Evolutionary conservation across 495 filamentous ascomycete species (phyloP), one percentile per base, ranked within the genome.

Genomic region (Ascobolus immersus): DNA sequence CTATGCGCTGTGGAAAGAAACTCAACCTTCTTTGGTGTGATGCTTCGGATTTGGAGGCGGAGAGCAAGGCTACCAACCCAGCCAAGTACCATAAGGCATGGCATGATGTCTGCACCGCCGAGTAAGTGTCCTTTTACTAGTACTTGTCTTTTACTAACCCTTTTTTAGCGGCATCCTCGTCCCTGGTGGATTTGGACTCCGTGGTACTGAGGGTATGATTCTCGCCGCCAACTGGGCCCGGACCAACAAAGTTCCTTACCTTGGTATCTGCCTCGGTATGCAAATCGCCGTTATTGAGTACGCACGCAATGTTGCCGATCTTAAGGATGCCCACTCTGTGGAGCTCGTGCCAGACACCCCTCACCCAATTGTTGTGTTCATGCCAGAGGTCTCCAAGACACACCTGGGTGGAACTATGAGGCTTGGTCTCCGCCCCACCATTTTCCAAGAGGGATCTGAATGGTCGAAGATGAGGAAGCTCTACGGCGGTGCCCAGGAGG

Each of bases 221-320:
- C 55, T 64, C 34, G 77, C 73, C 2, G 70, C 73, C 20, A 68
- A 69, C 28, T 91, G 74, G 73, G 80, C 84, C 6, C 72, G 86
- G 22, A 69, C 72, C 29, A 71, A 78, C 39, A 71, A 73, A 25
- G 63, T 60, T 3, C 84, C 84, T 15, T 92, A 73, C 55, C 63
- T 94, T 5, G 84, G 86, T 34, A 74, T 96, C 36, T 96, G 86
- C 52, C 66, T 96, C 11, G 86, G 86, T 23, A 77, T 96, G 70
- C 86, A 96, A 51, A 58, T 92, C 23, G 82, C 86, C 12, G 81
- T 92, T 11, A 75, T 92, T 39, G 84, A 94, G 47, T 77, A 65
- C 39, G 77, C 77, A n/a, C 64, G 74, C 22, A 65, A 80, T 38
- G 55, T 78, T 7, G 71, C 62, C 55, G 65, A 58, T 18, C 55